Evolutionary conservation across 352 stramenopile species (phyloP).

Genomic region (Chrysophaeum taylorii): DNA sequence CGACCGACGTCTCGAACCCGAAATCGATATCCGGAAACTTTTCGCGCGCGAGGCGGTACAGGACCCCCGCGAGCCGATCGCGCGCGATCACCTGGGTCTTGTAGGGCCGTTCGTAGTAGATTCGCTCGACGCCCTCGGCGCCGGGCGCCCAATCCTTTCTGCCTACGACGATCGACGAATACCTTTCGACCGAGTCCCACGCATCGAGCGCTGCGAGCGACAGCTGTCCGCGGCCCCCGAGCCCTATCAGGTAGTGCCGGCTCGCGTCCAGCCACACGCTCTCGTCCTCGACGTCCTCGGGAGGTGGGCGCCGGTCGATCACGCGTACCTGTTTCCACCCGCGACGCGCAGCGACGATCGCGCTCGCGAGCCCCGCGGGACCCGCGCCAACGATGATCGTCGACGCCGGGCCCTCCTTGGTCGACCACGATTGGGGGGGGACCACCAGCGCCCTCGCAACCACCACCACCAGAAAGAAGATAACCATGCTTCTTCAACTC

Average conservation of each 20-base stretch:
- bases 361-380: conserved; percentile 45
- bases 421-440: no score
- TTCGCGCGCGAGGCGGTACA: conserved; percentile 41
- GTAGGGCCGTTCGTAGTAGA: conserved; percentile 43
- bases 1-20: conserved; percentile 31
- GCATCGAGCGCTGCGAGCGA: conserved; percentile 45
- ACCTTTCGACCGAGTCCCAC: conserved; percentile 42
- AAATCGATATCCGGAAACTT: conserved; percentile 32
- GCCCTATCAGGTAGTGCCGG: conserved; percentile 44
- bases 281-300: conserved; percentile 38
- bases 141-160: conserved; percentile 48
- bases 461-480: no score
- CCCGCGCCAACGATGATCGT: conserved; percentile 46
- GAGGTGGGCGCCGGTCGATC: conserved; percentile 45
- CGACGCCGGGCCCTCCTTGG: no score
- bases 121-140: conserved; percentile 39
- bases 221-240: conserved; percentile 48
- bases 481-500: no score
- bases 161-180: conserved; percentile 45
- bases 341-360: conserved; percentile 48
- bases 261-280: conserved; percentile 43
- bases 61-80: conserved; percentile 45
- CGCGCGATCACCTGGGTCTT: conserved; percentile 44
- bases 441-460: no score
- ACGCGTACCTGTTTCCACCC: conserved; percentile 40